Evolutionary conservation across 2,329 filamentous ascomycete species (phyloP).

Genomic region (Neonectria ditissima): DNA sequence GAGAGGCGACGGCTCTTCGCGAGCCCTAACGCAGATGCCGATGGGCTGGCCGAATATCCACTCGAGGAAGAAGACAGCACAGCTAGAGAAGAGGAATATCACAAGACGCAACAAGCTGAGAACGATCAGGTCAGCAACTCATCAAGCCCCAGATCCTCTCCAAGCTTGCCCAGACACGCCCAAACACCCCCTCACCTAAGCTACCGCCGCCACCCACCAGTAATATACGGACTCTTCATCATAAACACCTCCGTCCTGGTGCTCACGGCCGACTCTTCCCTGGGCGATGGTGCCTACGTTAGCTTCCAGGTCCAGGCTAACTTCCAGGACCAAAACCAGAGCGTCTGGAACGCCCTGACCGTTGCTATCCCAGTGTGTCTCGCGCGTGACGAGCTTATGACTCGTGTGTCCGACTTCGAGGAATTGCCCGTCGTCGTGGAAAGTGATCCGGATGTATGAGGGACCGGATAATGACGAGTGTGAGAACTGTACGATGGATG

Average conservation of each 20-base stretch:
- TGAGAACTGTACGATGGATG: background rate
- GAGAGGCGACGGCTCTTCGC: conserved; percentile 26
- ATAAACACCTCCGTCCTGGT: conserved; percentile 54
- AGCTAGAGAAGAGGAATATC: background rate
- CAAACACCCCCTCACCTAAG: conserved; percentile 23
- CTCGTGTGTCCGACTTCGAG: conserved; percentile 52
- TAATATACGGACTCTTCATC: conserved; percentile 59
- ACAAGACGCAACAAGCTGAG: conserved; percentile 2
- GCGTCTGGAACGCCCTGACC: conserved; percentile 60
- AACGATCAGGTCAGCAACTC: background rate
- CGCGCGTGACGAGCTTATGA: conserved; percentile 55
- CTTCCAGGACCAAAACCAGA: conserved; percentile 54
- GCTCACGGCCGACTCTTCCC: conserved; percentile 54
- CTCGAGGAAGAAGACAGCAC: conserved; percentile 5
- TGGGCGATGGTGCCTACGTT: conserved; percentile 50
- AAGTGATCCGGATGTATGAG: conserved; percentile 55
- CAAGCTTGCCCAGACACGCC: conserved; percentile 3
- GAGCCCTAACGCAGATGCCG: conserved; percentile 14
- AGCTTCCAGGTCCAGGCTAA: conserved; percentile 58
- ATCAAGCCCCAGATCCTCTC: background rate
- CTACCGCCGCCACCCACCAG: conserved; percentile 51
- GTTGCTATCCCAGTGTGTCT: conserved; percentile 55
- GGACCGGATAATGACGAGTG: background rate
- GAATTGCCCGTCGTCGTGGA: conserved; percentile 44
- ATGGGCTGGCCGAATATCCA: conserved; percentile 20